Conservation (phyloP, 495 filamentous ascomycete genomes). For the Clohesyomyces aquaticus region DNA sequence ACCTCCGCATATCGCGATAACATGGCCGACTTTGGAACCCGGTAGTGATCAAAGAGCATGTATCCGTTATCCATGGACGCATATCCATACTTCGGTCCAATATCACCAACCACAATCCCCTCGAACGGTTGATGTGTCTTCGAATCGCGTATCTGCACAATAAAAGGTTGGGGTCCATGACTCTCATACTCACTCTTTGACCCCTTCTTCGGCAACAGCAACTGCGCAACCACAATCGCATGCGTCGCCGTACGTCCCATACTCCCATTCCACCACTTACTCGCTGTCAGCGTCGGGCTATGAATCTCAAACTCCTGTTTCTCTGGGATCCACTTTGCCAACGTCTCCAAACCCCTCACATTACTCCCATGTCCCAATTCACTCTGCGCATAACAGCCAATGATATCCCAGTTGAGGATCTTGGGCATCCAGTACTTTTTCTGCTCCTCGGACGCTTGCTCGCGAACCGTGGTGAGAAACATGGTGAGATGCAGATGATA, state of each 20-base stretch:
- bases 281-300: conserved; percentile 54
- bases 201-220: conserved; percentile 47
- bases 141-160: conserved; percentile 55
- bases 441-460: conserved; percentile 54
- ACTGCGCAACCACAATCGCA: conserved; percentile 53
- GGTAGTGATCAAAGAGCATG: conserved; percentile 54
- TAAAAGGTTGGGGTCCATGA: conserved; percentile 55
- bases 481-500: conserved; percentile 49
- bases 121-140: conserved; percentile 50
- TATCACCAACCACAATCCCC: conserved; percentile 55
- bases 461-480: conserved; percentile 49
- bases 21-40: conserved; percentile 55
- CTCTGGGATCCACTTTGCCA: conserved; percentile 51
- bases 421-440: conserved; percentile 52
- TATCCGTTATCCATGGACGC: conserved; percentile 57
- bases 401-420: conserved; percentile 51
- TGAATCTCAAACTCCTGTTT: conserved; percentile 54
- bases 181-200: conserved; percentile 40
- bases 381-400: conserved; percentile 54
- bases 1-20: conserved; percentile 52
- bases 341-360: conserved; percentile 50
- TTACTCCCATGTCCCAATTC: conserved; percentile 55
- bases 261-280: conserved; percentile 58
- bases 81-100: conserved; percentile 56
- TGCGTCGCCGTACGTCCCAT: conserved; percentile 54